These are phyloP conservation scores for Gnomoniopsis smithogilvyi DNA, from an alignment of 2,329 filamentous ascomycete species.

Conservation along the genomic window DNA sequence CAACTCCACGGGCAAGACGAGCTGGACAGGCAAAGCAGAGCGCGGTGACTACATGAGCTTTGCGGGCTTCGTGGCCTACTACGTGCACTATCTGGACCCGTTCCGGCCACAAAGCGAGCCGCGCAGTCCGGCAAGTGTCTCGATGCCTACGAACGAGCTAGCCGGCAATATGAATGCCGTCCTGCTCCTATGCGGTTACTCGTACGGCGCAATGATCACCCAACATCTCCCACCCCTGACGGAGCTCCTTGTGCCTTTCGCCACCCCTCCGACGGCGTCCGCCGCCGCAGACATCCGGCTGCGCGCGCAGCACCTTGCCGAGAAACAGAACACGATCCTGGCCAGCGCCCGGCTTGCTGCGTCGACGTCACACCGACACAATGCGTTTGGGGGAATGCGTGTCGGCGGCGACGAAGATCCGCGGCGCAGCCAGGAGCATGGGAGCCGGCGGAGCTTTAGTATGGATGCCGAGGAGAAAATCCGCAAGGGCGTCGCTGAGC, in stretches of 20 bases:
- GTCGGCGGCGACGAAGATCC: slow-evolving; percentile 47
- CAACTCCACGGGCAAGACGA: slow-evolving; percentile 72
- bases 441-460: slow-evolving; percentile 30
- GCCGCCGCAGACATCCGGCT: slow-evolving; percentile 66
- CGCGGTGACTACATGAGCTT: slow-evolving; percentile 79
- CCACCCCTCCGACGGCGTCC: slow-evolving; percentile 48
- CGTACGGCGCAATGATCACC: slow-evolving; percentile 83
- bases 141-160: not conserved
- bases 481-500: slow-evolving; percentile 43
- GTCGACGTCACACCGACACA: slow-evolving; percentile 22
- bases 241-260: slow-evolving; percentile 59
- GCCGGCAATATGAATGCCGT: slow-evolving; percentile 20
- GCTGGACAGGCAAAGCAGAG: slow-evolving; percentile 83
- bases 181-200: slow-evolving; percentile 85
- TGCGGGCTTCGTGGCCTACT: slow-evolving; percentile 75
- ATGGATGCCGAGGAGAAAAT: slow-evolving; percentile 42
- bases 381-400: slow-evolving; percentile 37
- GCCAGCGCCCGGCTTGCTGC: slow-evolving; percentile 31
- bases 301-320: slow-evolving; percentile 65
- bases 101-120: slow-evolving; percentile 22
- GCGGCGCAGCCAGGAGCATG: slow-evolving; percentile 38
- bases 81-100: slow-evolving; percentile 58
- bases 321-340: slow-evolving; percentile 53
- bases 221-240: slow-evolving; percentile 64
- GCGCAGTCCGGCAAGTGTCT: not conserved